A percentile compares a stretch with the other conserved stretches of the same genome.
Evolutionary conservation across 305 asterid species (phyloP).

Genomic region (Fraxinus floribunda): DNA sequence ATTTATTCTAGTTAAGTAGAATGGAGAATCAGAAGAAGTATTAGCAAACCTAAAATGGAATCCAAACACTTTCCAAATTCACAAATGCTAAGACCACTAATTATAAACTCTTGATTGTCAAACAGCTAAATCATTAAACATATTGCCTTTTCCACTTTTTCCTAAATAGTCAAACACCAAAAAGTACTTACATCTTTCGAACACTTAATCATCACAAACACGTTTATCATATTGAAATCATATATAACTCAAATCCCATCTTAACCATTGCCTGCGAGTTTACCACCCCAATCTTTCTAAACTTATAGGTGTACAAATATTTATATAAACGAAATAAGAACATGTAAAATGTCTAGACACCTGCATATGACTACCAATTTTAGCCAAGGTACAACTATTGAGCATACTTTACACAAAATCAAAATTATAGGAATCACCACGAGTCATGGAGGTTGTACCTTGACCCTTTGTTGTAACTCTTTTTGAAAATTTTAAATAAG

Average conservation of each 20-base stretch:
- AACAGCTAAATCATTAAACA: background rate
- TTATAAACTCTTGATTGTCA: background rate
- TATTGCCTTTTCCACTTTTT: background rate
- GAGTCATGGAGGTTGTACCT: background rate
- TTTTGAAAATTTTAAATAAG: too few relatives aligned
- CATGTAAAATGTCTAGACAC: background rate
- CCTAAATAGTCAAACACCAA: background rate
- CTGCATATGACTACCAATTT: background rate
- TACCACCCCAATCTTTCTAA: background rate
- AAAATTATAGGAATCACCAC: background rate
- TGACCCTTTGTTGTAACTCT: background rate
- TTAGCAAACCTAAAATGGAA: background rate
- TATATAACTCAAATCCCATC: background rate
- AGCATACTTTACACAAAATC: background rate
- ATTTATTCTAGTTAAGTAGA: background rate
- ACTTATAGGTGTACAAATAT: background rate
- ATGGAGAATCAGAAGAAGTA: background rate
- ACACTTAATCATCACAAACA: background rate
- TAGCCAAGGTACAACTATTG: background rate
- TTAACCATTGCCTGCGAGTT: background rate
- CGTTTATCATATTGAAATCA: background rate
- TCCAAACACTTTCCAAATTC: background rate
- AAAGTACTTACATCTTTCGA: background rate
- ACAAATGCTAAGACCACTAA: background rate
- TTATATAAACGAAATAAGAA: background rate